These are phyloP conservation scores for Trichoderma koningiopsis DNA, from an alignment of 2,329 filamentous ascomycete genomes.

Conservation along the genomic window DNA sequence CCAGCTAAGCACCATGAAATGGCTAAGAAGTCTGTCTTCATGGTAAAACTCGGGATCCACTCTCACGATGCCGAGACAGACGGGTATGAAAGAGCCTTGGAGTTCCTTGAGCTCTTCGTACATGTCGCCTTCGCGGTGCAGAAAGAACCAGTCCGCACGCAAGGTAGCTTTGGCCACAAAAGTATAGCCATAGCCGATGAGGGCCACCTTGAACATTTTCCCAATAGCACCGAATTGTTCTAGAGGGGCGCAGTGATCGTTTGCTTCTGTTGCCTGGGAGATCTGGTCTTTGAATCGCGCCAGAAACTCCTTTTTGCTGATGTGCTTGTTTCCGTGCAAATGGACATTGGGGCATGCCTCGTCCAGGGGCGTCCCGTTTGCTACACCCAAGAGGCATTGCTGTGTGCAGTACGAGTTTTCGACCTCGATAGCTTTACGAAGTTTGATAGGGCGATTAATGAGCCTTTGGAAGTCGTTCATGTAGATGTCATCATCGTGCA, in stretches of 20 bases:
- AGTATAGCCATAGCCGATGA: slow-evolving; percentile 42
- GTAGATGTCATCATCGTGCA: background rate
- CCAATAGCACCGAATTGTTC: slow-evolving; percentile 36
- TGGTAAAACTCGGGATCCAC: slow-evolving; percentile 35
- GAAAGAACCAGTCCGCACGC: slow-evolving; percentile 24
- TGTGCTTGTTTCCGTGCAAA: background rate
- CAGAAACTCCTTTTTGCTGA: slow-evolving; percentile 1
- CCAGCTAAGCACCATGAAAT: slow-evolving; percentile 42
- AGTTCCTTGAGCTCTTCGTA: slow-evolving; percentile 37
- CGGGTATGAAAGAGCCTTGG: slow-evolving; percentile 40
- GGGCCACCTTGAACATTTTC: slow-evolving; percentile 42
- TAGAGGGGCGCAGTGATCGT: slow-evolving; percentile 30
- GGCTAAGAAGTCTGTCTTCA: slow-evolving; percentile 35
- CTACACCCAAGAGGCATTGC: slow-evolving; percentile 35
- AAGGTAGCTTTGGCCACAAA: slow-evolving; percentile 45
- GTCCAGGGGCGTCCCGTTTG: slow-evolving; percentile 32
- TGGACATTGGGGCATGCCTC: slow-evolving; percentile 5
- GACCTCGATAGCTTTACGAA: slow-evolving; percentile 25
- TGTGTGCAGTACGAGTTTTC: slow-evolving; percentile 34
- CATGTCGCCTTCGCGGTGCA: slow-evolving; percentile 38
- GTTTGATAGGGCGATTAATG: background rate
- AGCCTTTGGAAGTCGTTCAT: background rate
- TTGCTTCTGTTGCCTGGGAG: background rate
- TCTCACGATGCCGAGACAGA: slow-evolving; percentile 39
- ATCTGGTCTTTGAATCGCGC: background rate